Evolutionary conservation across 495 filamentous ascomycete genomes (phyloP), one percentile per base, ranked within the genome.

Genomic region (Glarea lozoyensis): DNA sequence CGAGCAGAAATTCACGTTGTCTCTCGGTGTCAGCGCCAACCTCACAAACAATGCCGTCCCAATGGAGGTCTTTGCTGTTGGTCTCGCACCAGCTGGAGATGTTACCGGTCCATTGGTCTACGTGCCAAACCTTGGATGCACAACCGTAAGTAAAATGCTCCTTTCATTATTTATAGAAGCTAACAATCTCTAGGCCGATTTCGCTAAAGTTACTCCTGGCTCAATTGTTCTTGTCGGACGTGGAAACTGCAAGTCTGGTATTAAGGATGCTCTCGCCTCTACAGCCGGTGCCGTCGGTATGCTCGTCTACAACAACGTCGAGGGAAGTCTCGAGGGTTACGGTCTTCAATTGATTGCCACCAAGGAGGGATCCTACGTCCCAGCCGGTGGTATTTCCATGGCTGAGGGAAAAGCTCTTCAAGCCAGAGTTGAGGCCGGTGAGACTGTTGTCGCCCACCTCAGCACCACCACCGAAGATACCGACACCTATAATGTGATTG

Each of bases 231-330:
- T 86, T 27, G 64, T 85, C 46, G 61, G 68, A 15, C 76, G 82
- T 29, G 80, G 82, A 33, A 53, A 58, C 10, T 86, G 82, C 46
- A 55, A 66, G 10, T 85, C 84, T 42, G 72, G 62, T 23, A 45
- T 70, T 11, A 85, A 86, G 60, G 65, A 76, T 12, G 60, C 67
- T 7, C 58, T 72, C 4, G 82, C 80, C 4, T 72, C 69, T 13
- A 56, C 60, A 1, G 76, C 79, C 18, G 70, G 78, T 24, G 82
- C 82, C 7, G 53, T 59, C 11, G 82, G 63, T 0, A 64, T 67
- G 0, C 53, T 85, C 50, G 65, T 84, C 41, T 86, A 84, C 60
- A 84, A 86, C 64, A 82, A 84, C 53, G 68, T 57, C 12, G 50
- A 48, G 7, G 81, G 79, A 3, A 23, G 50, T 13, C 46, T 81